Percentiles rank a stretch among this genome's conserved stretches.
These are phyloP conservation scores for Remersonia thermophila DNA, from an alignment of 2,329 filamentous ascomycete genomes.

Conservation along the genomic window DNA sequence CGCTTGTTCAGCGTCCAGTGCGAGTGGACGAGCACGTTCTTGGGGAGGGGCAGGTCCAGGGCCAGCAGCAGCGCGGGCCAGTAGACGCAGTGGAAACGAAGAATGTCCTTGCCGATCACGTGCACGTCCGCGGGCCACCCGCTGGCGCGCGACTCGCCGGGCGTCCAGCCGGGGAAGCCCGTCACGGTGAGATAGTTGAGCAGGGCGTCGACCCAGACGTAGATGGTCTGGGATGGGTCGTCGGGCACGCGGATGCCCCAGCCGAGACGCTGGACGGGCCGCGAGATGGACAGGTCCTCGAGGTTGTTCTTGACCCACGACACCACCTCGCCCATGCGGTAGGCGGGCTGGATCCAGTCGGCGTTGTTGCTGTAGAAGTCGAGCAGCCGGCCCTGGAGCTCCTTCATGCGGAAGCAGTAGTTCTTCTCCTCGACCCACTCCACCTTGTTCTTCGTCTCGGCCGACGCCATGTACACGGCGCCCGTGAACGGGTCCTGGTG, in stretches of 20 bases:
- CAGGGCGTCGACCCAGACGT: constrained; percentile 95
- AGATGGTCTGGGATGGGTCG: constrained; percentile 79
- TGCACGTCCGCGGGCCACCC: constrained; percentile 90
- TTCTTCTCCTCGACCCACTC: constrained; percentile 91
- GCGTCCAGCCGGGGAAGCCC: constrained; percentile 66
- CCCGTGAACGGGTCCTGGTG: constrained; percentile 70
- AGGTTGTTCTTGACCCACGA: constrained; percentile 65
- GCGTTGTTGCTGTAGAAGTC: constrained; percentile 70
- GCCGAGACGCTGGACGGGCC: constrained; percentile 60
- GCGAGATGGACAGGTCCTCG: constrained; percentile 78
- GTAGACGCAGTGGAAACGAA: constrained; percentile 93
- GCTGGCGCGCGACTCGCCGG: constrained; percentile 45
- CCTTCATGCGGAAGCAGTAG: constrained; percentile 86
- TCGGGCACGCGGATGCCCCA: constrained; percentile 89
- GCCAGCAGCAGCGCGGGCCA: constrained; percentile 96
- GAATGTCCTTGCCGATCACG: constrained; percentile 90
- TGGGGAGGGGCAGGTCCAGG: constrained; percentile 64
- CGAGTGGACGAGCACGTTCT: constrained; percentile 72
- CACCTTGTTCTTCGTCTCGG: constrained; percentile 82
- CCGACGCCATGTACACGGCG: constrained; percentile 66
- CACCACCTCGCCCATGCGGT: constrained; percentile 67
- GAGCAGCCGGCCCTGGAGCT: constrained; percentile 65
- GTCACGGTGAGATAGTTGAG: constrained; percentile 86
- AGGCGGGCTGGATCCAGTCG: constrained; percentile 58
- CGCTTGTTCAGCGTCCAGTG: constrained; percentile 88